Percentiles rank a stretch among this genome's conserved stretches.
These are phyloP conservation scores for Colletotrichum tamarilloi DNA, from an alignment of 2,329 filamentous ascomycete genomes.

Conservation along the genomic window DNA sequence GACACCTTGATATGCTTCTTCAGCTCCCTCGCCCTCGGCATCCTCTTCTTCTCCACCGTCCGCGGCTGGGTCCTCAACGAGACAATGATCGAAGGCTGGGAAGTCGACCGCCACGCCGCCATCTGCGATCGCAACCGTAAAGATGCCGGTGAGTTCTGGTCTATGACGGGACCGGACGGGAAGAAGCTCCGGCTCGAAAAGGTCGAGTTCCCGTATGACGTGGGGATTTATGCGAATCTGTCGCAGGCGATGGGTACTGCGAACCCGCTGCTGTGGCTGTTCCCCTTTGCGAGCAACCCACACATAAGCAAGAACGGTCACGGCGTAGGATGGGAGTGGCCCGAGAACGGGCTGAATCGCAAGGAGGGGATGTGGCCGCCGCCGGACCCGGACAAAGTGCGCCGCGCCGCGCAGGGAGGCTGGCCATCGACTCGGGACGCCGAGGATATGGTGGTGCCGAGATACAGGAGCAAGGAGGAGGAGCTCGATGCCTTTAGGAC, in stretches of 20 bases:
- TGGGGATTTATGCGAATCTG: slow-evolving; percentile 80
- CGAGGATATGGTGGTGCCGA: slow-evolving; percentile 47
- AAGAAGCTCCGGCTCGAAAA: slow-evolving; percentile 63
- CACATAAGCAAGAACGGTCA: slow-evolving; percentile 49
- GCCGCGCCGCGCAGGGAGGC: slow-evolving; percentile 49
- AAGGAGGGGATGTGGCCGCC: slow-evolving; percentile 71
- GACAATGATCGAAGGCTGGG: slow-evolving; percentile 87
- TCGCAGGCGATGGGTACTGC: slow-evolving; percentile 78
- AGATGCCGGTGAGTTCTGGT: slow-evolving; percentile 56
- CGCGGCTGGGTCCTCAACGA: slow-evolving; percentile 74
- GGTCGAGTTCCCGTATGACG: slow-evolving; percentile 85
- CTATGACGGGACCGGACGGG: slow-evolving; percentile 49
- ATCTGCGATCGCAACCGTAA: slow-evolving; percentile 57
- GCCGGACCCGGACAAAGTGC: slow-evolving; percentile 69
- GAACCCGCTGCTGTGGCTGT: slow-evolving; percentile 76
- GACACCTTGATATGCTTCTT: slow-evolving; percentile 68
- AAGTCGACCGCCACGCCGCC: slow-evolving; percentile 72
- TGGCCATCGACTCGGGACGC: slow-evolving; percentile 51
- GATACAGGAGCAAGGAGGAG: slow-evolving; percentile 54
- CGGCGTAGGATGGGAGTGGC: slow-evolving; percentile 69
- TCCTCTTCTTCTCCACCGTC: slow-evolving; percentile 73
- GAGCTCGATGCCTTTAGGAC: slow-evolving; percentile 60
- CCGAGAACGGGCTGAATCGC: slow-evolving; percentile 83
- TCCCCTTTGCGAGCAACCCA: slow-evolving; percentile 70
- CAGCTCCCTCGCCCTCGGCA: slow-evolving; percentile 69